A percentile compares a stretch with the other conserved stretches of the same genome.
Conservation (phyloP, 345 rosid species). For the Streptanthus diversifolius region DNA sequence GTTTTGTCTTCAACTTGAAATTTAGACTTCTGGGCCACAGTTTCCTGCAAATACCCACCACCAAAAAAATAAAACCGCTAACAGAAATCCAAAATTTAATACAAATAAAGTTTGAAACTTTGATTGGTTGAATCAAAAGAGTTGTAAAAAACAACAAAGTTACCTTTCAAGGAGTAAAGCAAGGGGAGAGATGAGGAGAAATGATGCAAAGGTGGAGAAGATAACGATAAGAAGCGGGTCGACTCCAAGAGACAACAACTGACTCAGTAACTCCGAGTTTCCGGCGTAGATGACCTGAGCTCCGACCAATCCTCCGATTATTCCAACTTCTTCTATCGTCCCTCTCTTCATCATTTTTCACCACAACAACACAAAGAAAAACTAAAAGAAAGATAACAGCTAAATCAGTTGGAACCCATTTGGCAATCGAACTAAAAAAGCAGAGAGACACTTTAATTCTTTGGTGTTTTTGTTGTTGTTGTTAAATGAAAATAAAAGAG, state of each 20-base stretch:
- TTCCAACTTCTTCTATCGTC: constrained; percentile 43
- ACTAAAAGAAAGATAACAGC: not conserved
- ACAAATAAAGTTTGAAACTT: not conserved
- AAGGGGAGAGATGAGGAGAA: constrained; percentile 58
- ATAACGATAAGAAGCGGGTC: constrained; percentile 53
- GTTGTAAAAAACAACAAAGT: not conserved
- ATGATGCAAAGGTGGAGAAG: constrained; percentile 54
- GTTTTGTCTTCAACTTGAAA: constrained; percentile 55
- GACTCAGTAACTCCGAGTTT: constrained; percentile 55
- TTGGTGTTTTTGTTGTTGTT: not conserved
- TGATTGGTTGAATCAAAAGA: not conserved
- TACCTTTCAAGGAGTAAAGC: constrained; percentile 70
- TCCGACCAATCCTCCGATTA: constrained; percentile 55
- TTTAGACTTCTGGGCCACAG: constrained; percentile 59
- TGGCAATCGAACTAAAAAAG: not conserved
- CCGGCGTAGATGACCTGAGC: constrained; percentile 69
- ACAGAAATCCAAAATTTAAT: not conserved
- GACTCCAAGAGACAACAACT: constrained; percentile 71
- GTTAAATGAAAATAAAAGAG: not conserved
- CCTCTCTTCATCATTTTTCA: constrained; percentile 31
- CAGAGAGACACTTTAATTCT: constrained; percentile 4
- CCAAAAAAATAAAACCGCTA: not conserved
- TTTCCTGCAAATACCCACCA: constrained; percentile 46
- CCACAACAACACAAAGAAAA: not conserved
- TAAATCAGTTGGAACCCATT: constrained; percentile 19